These are phyloP conservation scores for Solanum etuberosum DNA, from an alignment of 257 asterid species.

Conservation along the genomic window DNA sequence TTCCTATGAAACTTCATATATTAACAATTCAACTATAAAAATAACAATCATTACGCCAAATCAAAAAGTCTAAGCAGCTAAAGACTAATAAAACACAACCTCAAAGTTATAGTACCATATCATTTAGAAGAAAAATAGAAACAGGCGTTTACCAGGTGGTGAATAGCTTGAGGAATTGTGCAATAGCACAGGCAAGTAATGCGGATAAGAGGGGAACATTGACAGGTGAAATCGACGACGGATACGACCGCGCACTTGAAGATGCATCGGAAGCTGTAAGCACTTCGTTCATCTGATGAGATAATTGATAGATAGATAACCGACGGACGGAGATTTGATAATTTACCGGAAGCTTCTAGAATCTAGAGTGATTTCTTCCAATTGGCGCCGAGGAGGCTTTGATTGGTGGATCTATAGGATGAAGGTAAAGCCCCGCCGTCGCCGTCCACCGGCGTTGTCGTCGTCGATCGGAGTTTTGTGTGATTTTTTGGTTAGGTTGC, in stretches of 20 bases:
- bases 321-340: background rate
- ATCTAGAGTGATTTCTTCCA: background rate
- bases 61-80: background rate
- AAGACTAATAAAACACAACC: background rate
- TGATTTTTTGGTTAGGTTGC: background rate
- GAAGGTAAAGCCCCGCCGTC: background rate
- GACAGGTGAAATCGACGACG: conserved; percentile 38
- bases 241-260: conserved; percentile 44
- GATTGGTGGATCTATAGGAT: background rate
- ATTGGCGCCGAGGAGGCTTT: background rate
- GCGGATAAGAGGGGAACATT: conserved; percentile 70
- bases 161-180: conserved; percentile 91
- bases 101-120: background rate
- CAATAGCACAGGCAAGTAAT: conserved; percentile 75
- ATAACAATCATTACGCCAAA: background rate
- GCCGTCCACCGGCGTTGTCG: background rate
- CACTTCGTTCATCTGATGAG: conserved; percentile 28
- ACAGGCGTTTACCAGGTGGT: conserved; percentile 53
- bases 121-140: background rate
- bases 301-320: background rate
- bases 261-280: conserved; percentile 63
- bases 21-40: background rate
- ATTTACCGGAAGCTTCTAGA: background rate
- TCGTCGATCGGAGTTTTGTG: background rate
- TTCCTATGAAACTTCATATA: background rate